Evolutionary conservation across 257 asterid genomes (phyloP).

Genomic region (Osmanthus fragrans): DNA sequence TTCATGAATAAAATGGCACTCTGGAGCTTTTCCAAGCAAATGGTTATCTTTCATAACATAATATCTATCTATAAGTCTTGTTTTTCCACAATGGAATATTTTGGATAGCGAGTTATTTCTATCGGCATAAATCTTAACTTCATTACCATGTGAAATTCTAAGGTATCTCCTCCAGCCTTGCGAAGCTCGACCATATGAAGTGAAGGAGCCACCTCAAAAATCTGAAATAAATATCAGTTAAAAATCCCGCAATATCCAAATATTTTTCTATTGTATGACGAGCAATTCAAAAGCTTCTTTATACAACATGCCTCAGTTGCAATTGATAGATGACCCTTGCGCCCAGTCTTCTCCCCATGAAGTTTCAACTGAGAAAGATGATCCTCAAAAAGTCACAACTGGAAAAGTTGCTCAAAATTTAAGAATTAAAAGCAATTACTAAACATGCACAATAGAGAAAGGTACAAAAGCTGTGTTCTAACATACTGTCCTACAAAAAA

Average conservation of each 20-base stretch:
- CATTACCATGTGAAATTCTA: constrained; percentile 86
- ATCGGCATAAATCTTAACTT: background rate
- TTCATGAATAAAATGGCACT: background rate
- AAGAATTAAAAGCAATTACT: background rate
- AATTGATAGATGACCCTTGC: constrained; percentile 86
- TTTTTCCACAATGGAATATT: background rate
- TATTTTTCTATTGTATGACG: background rate
- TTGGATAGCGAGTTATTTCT: background rate
- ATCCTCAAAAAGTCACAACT: constrained; percentile 7
- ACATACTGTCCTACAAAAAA: background rate
- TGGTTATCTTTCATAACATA: background rate
- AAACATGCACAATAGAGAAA: background rate
- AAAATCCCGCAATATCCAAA: background rate
- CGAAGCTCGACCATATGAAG: constrained; percentile 91
- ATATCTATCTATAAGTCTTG: background rate
- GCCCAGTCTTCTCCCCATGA: constrained; percentile 88
- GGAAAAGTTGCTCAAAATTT: background rate
- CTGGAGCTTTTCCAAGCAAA: background rate
- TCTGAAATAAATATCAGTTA: constrained; percentile 39
- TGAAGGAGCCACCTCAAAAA: constrained; percentile 92
- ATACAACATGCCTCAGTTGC: constrained; percentile 74
- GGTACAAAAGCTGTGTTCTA: background rate
- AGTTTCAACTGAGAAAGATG: constrained; percentile 70
- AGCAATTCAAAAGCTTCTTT: constrained; percentile 1
- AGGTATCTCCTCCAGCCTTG: constrained; percentile 91